A percentile compares a stretch with the other conserved stretches of the same genome.
These are phyloP conservation scores for Oleoguttula mirabilis DNA, from an alignment of 495 filamentous ascomycete species.

Conservation along the genomic window DNA sequence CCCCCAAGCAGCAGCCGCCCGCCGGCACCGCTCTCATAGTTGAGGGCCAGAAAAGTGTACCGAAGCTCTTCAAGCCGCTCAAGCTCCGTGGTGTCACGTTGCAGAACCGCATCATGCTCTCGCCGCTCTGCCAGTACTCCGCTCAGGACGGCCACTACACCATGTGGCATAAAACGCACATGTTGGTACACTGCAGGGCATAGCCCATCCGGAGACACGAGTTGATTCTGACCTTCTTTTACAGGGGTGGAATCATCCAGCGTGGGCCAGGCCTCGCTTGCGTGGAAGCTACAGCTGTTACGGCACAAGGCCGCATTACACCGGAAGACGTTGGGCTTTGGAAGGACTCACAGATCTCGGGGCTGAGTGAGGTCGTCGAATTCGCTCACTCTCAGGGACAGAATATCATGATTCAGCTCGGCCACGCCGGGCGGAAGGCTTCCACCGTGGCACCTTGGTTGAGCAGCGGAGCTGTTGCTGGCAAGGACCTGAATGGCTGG, in stretches of 20 bases:
- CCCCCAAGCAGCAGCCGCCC: constrained; percentile 51
- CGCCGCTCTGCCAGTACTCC: constrained; percentile 23
- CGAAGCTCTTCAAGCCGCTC: constrained; percentile 51
- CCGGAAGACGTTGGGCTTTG: constrained; percentile 61
- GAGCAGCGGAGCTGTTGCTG: constrained; percentile 36
- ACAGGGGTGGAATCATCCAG: constrained; percentile 21
- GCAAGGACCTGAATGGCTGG: constrained; percentile 48
- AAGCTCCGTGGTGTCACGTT: constrained; percentile 23
- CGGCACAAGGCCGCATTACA: constrained; percentile 63
- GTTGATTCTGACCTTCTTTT: neutral
- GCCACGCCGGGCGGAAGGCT: constrained; percentile 67
- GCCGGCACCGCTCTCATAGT: constrained; percentile 53
- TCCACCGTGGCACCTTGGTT: constrained; percentile 58
- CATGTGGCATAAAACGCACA: constrained; percentile 19
- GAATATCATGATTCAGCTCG: constrained; percentile 63
- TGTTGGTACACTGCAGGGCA: no score
- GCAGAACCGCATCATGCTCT: constrained; percentile 25
- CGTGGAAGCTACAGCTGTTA: constrained; percentile 61
- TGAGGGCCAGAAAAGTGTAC: constrained; percentile 39
- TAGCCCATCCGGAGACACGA: neutral
- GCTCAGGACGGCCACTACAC: constrained; percentile 22
- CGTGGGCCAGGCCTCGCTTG: constrained; percentile 53
- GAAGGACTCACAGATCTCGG: constrained; percentile 59
- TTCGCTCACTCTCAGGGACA: constrained; percentile 59
- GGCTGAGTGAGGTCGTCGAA: constrained; percentile 48